Base-by-base conservation (phyloP, 495 filamentous ascomycete species). In the Penicillium canescens region DNA sequence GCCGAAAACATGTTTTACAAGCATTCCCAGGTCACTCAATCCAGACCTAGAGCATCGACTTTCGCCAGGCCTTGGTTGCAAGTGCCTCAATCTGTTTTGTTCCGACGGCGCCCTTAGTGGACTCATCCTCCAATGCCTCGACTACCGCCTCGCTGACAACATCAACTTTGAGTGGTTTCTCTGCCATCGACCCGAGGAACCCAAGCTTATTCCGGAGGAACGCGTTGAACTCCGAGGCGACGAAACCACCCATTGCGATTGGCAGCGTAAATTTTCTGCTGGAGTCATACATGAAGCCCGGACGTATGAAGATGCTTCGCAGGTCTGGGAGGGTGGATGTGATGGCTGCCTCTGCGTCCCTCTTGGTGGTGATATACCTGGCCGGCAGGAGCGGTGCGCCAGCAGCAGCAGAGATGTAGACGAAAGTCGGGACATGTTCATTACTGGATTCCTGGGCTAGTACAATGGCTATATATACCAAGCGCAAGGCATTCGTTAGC, bases 361-460 rank as follows among this genome's bases (percentile, higher is more conserved):
- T 74, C 70, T 98, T 98, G 14, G 93, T 96, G 23, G 79, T 83
- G 62, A 98, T 91, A 62, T 98, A 98, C 61, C 94, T 82, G 9
- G 69, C 61, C 18, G 94, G 94, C 46, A 98, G 79, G 18, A 94
- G 73, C 13, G 92, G 89, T 16, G 91, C 89, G 2, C 91, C 92
- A 11, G 79, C 90, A 0, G 91, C 89, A 11, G 94, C 94, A 31
- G 90, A 96, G 44, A 98, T 86, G 76, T 87, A 98, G 40, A 87
- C 83, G 62, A 96, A 96, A 0, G 83, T 79, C 12, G 79, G 70
- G 28, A 89, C 85, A 28, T 84, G 78, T 42, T 82, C 81, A 34
- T 64, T 67, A 20, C 76, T 78, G 9, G 91, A 83, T 72, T 96
- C 90, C 63, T 88, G 84, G 10, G 93, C 94, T n/a, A 98, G 77